Evolutionary conservation across 352 stramenopile species (phyloP).

Genomic region (Pythium pectinolyticum): DNA sequence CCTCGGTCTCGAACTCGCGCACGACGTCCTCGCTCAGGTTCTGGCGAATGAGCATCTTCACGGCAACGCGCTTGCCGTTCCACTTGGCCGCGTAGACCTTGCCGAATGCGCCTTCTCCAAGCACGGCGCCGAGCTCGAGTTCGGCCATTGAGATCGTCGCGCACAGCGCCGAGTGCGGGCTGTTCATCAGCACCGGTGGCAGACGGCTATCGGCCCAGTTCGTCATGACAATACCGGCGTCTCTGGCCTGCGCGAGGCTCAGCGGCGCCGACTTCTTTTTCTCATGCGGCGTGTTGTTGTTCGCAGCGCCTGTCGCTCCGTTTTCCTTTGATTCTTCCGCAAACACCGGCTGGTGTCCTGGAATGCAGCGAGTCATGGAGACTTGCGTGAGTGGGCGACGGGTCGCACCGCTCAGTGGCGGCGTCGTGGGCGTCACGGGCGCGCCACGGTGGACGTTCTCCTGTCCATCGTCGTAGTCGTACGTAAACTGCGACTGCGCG

Average conservation of each 20-base stretch:
- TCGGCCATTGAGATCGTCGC: constrained; percentile 66
- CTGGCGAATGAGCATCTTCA: constrained; percentile 78
- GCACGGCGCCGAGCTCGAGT: constrained; percentile 50
- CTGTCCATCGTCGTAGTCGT: constrained; percentile 43
- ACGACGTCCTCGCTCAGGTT: constrained; percentile 69
- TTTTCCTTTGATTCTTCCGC: constrained; percentile 11
- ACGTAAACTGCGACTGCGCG: constrained; percentile 41
- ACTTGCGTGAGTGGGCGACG: constrained; percentile 10
- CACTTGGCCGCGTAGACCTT: constrained; percentile 73
- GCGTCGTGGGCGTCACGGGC: constrained; percentile 31
- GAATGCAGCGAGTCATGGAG: background rate
- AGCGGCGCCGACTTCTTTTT: constrained; percentile 40
- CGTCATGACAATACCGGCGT: constrained; percentile 64
- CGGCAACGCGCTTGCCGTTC: constrained; percentile 54
- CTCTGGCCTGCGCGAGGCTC: constrained; percentile 53
- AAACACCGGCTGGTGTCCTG: background rate
- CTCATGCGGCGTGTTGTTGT: constrained; percentile 19
- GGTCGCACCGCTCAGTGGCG: constrained; percentile 16
- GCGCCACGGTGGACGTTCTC: constrained; percentile 32
- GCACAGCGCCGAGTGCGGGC: constrained; percentile 33
- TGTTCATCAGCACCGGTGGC: constrained; percentile 23
- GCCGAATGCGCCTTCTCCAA: constrained; percentile 79
- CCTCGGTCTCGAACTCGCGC: constrained; percentile 77
- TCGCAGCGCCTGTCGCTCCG: constrained; percentile 1
- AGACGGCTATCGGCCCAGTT: constrained; percentile 40